Base-by-base conservation (phyloP, 306 rosid genomes). In the Pyrus bretschneideri region DNA sequence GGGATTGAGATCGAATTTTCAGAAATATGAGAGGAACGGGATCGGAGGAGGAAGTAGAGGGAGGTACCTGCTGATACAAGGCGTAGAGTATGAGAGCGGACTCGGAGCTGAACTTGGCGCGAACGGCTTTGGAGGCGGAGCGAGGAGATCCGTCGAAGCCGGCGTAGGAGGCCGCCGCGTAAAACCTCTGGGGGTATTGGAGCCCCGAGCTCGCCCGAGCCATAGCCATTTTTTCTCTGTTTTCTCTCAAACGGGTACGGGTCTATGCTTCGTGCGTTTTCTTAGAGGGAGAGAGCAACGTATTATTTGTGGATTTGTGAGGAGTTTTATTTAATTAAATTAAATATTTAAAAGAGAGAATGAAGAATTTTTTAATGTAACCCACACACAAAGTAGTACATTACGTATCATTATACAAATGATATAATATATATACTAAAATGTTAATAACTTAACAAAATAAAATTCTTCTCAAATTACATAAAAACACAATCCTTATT, bases 101-200 rank as follows among this genome's bases (percentile, higher is more conserved):
- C 58, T 92, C 96, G 14, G 91, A 82, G 21, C 90, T 83, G 93
- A 93, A 93, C 81, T 84, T 91, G 65, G 97, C 84, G 81, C 96
- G 89, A 69, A 93, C 82, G 63, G 93, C 84, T 86, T 91, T 88
- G 63, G 93, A 89, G 25, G 97, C 86, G 66, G 98, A 91, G 64
- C 78, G 88, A 40, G 98, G 86, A 69, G 88, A 85, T 86, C 94
- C 96, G 72, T 93, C 97, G 44, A 93, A 91, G 4, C 97, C 98
- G 5, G 85, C 98, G 75, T 88, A 93, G 5, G 97, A 83, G 35
- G 97, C 92, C 67, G 97, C 98, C 46, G 96, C 93, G 90, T 85
- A 88, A 87, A 93, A 93, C 58, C 97, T 88, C 72, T 93, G 96
- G 45, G 98, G 98, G 83, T 93, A 93, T 72, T 93, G 98, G 55